phyloP scores from a whole-genome alignment of 805 yeast species.

The Cyberlindnera saturnus region DNA sequence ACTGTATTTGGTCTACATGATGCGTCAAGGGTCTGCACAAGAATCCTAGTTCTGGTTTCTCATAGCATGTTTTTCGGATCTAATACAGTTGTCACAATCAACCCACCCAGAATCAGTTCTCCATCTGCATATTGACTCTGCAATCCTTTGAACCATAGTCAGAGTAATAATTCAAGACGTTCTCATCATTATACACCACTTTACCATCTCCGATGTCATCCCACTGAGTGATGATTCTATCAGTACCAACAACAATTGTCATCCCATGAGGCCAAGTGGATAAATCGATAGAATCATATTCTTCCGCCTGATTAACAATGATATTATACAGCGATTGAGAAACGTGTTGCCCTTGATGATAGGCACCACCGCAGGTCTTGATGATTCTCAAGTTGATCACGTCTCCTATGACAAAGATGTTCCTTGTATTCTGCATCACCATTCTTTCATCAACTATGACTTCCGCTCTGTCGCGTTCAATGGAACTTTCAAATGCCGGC shows the following conservation, averaged over 20 bases:
- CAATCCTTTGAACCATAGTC: slow-evolving; percentile 24
- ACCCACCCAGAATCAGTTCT: background rate
- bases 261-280: slow-evolving; percentile 18
- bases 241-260: slow-evolving; percentile 24
- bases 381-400: slow-evolving; percentile 30
- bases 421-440: slow-evolving; percentile 18
- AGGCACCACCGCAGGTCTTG: slow-evolving; percentile 38
- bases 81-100: too few species aligned
- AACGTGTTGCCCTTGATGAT: slow-evolving; percentile 18
- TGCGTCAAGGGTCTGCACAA: too few species aligned
- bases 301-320: slow-evolving; percentile 7
- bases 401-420: slow-evolving; percentile 35
- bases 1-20: too few species aligned
- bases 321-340: slow-evolving; percentile 16
- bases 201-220: slow-evolving; percentile 24
- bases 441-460: slow-evolving; percentile 23
- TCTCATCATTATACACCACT: slow-evolving; percentile 22
- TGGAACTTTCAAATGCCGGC: slow-evolving; percentile 19
- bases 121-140: slow-evolving; percentile 9
- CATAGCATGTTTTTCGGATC: too few species aligned
- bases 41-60: background rate
- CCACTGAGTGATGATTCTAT: slow-evolving; percentile 18
- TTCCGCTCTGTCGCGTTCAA: slow-evolving; percentile 19
- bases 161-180: slow-evolving; percentile 24
- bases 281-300: slow-evolving; percentile 11